Base-by-base conservation (phyloP, 2,329 filamentous ascomycete genomes). In the Metarhizium robertsii region DNA sequence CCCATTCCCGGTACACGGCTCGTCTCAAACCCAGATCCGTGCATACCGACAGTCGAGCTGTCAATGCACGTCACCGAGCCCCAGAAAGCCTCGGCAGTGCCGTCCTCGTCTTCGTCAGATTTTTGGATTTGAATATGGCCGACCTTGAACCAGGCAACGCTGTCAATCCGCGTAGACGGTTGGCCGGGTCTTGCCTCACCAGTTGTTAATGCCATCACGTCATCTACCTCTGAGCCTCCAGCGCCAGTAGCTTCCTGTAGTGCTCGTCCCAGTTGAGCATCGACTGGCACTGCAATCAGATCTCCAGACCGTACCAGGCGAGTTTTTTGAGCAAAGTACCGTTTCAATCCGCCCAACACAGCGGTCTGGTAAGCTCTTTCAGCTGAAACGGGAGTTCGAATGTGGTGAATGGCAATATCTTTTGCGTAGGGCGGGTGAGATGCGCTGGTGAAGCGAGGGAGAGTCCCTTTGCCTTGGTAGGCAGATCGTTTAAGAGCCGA, bases 101-200 rank as follows among this genome's bases (percentile, higher is more conserved):
- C 81, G 38, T 84, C 80, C n/a, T 80, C 77, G 7, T 81, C 75
- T 64, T 65, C 76, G 62, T 75, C 85, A 62, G 66, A 70, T 62
- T 74, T 83, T 65, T 75, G 75, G 6, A 79, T 73, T 55, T 77
- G 76, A 53, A 95, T 85, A 57, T 90, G 87, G 43, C 87, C 87
- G 45, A 99, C 87, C 60, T 86, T 89, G 76, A 96, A 97, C 94
- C 94, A 99, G 7, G 90, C 92, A 20, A 95, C 88, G 34, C 77
- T 81, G 69, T 79, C 83, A 61, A 72, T 75, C 62, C 60, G 73
- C 55, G 60, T 67, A 43, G 56, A 53, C 13, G 63, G 59, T 36
- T 61, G 64, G 18, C 63, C 64, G 20, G 58, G 55, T 18, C 67
- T 65, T 36, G 62, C 61, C 2, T 62, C 66, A 11, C 62, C 69